Evolutionary conservation across 2,329 filamentous ascomycete genomes (phyloP).

Genomic region (Drechmeria coniospora): DNA sequence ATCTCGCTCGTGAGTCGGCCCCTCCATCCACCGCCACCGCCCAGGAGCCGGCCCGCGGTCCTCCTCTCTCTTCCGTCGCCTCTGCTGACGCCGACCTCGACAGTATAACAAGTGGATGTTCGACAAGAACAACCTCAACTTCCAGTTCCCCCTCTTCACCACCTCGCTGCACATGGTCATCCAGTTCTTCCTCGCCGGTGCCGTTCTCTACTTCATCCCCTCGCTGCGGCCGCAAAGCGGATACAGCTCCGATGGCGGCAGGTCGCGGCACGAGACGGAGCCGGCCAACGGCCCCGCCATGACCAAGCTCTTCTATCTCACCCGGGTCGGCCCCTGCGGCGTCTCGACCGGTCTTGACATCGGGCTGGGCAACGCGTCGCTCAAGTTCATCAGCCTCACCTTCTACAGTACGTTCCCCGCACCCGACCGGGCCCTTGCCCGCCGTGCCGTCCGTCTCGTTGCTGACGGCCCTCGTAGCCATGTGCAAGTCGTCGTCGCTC

Average conservation of each 20-base stretch:
- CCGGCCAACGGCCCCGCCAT: slow-evolving; percentile 45
- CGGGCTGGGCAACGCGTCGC: slow-evolving; percentile 84
- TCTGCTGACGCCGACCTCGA: slow-evolving; percentile 6
- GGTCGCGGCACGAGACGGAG: slow-evolving; percentile 36
- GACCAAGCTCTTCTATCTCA: slow-evolving; percentile 82
- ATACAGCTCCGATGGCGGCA: slow-evolving; percentile 31
- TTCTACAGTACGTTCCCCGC: slow-evolving; percentile 68
- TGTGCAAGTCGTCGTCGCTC: slow-evolving; percentile 96
- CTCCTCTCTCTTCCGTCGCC: not conserved
- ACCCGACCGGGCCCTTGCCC: not conserved
- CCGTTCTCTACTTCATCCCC: slow-evolving; percentile 71
- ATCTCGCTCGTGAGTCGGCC: slow-evolving; percentile 76
- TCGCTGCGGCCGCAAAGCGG: slow-evolving; percentile 54
- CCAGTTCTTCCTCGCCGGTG: slow-evolving; percentile 65
- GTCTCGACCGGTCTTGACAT: slow-evolving; percentile 89
- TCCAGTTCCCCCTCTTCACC: slow-evolving; percentile 88
- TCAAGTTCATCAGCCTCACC: slow-evolving; percentile 91
- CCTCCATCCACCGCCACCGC: too few species aligned
- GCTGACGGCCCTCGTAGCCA: slow-evolving; percentile 38
- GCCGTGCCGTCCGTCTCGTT: not conserved
- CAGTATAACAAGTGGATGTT: slow-evolving; percentile 99
- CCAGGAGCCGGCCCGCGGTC: too few species aligned
- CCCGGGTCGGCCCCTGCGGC: slow-evolving; percentile 81
- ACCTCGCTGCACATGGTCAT: slow-evolving; percentile 93
- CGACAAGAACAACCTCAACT: slow-evolving; percentile 67